Base-by-base conservation (phyloP, 2,329 filamentous ascomycete genomes). In the Clonostachys rhizophaga region DNA sequence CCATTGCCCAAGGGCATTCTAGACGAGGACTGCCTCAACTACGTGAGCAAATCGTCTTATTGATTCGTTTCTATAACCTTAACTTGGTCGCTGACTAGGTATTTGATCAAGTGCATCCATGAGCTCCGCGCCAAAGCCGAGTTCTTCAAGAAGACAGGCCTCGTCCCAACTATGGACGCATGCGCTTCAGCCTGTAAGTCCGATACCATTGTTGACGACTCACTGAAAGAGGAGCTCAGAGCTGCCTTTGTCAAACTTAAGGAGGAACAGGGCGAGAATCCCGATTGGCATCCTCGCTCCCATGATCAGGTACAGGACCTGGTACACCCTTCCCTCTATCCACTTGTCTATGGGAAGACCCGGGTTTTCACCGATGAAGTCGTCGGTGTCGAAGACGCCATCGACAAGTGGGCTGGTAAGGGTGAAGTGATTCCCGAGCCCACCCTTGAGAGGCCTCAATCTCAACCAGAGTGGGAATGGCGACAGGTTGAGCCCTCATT, bases 201-300 rank as follows among this genome's bases (percentile, higher is more conserved):
- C 0, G 59, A 62, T 1, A 50, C 3, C 2, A 16, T 50, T 7
- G 45, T 62, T 5, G 43, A 49, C 0, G 6, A 40, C 1, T 17
- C 18, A 2, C 54, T 62, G 2, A 49, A 45, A 11, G 4, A 44
- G 0, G 36, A 42, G 2, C 50, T 62, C 0, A 50, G 43, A 1
- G 9, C 30, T 6, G 55, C 51, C 1, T 56, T 62, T n/a, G 34
- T 13, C 1, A 50, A 47, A 33, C 50, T 61, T 0, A 43, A 47
- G n/a, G 43, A 50, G 0, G 56, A 55, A 1, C 57, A 58, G 11
- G 45, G 44, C 11, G 46, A 49, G 0, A 18, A 48, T 2, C 57
- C 35, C 20, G 81, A 82, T 54, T 83, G 73, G 69, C 76, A 84
- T 59, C 80, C 80, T 0, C 62, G 69, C 4, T 76, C 73, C 0